Evolutionary conservation across 73 alveolate genomes (phyloP).

Genomic region (Tetrahymena elliotti): DNA sequence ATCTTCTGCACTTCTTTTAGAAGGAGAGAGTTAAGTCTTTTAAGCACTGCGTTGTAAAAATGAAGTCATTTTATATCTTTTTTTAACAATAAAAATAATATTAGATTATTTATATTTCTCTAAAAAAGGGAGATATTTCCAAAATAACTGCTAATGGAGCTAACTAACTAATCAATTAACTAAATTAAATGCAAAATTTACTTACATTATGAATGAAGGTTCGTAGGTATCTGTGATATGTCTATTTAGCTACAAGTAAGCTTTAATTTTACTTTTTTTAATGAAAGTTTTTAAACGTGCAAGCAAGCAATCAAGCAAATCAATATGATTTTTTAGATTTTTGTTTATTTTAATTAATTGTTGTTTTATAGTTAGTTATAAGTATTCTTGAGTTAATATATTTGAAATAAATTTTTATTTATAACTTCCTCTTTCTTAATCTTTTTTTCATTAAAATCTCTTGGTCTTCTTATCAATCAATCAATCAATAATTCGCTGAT

Average conservation of each 20-base stretch:
- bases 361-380: neutral
- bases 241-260: neutral
- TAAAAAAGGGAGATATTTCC: too few relatives aligned
- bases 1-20: neutral
- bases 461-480: too few relatives aligned
- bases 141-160: neutral
- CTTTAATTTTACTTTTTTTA: neutral
- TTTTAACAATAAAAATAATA: neutral
- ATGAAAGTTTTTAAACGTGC: neutral
- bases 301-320: neutral
- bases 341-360: neutral
- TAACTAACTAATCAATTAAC: too few relatives aligned
- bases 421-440: neutral
- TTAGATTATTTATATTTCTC: neutral
- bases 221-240: neutral
- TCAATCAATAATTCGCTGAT: neutral
- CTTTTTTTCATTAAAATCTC: neutral
- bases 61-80: neutral
- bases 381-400: neutral
- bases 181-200: neutral
- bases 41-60: neutral
- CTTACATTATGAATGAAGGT: neutral
- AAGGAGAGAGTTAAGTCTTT: neutral
- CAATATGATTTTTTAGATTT: neutral
- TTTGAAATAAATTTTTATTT: neutral